Conservation (phyloP, 2,329 filamentous ascomycete genomes). For the Fusarium denticulatum region DNA sequence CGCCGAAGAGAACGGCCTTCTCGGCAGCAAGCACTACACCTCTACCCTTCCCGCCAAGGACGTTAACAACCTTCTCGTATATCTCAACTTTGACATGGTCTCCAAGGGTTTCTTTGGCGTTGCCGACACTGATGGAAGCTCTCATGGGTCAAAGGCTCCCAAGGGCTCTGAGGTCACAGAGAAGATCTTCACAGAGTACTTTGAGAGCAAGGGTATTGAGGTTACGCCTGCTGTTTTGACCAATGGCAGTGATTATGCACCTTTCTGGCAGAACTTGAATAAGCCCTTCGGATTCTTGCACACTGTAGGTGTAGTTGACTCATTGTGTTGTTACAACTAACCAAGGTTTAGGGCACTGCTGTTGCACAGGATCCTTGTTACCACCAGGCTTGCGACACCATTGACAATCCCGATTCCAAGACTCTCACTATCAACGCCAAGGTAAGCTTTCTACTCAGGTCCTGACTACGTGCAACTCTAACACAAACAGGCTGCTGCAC, state of each 20-base stretch:
- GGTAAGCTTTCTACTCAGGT: slow-evolving; percentile 13
- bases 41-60: slow-evolving; percentile 21
- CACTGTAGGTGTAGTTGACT: not conserved
- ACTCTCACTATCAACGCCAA: slow-evolving; percentile 43
- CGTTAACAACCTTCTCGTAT: slow-evolving; percentile 33
- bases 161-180: slow-evolving; percentile 42
- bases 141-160: slow-evolving; percentile 41
- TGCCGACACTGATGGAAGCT: slow-evolving; percentile 39
- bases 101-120: slow-evolving; percentile 38
- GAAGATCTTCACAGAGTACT: slow-evolving; percentile 40
- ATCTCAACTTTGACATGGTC: slow-evolving; percentile 40
- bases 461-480: accelerated
- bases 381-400: slow-evolving; percentile 50
- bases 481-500: slow-evolving; percentile 55
- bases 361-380: slow-evolving; percentile 42
- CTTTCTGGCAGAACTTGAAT: slow-evolving; percentile 44
- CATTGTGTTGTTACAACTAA: not conserved
- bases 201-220: slow-evolving; percentile 47
- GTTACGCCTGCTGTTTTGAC: slow-evolving; percentile 34
- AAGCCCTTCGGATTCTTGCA: slow-evolving; percentile 38
- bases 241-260: slow-evolving; percentile 49
- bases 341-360: not conserved
- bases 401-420: slow-evolving; percentile 50
- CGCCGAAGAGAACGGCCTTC: slow-evolving; percentile 33
- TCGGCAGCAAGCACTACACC: slow-evolving; percentile 35